These are phyloP conservation scores for Pseudohyphozyma bogoriensis DNA, from an alignment of 768 basidiomycete genomes.

Conservation along the genomic window DNA sequence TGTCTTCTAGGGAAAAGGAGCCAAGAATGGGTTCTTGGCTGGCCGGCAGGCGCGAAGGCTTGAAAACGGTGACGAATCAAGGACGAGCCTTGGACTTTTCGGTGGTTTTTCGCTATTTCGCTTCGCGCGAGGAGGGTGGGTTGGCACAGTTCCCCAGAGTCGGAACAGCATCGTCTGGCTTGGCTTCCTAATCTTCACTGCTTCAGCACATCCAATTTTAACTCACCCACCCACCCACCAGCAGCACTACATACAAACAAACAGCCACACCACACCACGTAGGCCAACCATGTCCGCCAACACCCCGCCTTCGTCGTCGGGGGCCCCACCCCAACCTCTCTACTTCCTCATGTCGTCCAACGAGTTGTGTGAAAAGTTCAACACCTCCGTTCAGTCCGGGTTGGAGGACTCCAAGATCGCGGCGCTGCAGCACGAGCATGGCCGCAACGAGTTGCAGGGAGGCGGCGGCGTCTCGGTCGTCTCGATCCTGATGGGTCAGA, in stretches of 20 bases:
- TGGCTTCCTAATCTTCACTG: background rate
- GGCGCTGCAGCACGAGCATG: constrained; percentile 10
- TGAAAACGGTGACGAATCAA: no score
- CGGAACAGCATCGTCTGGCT: no score
- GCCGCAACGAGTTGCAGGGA: constrained; percentile 19
- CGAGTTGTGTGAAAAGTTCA: constrained; percentile 4
- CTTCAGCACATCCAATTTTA: background rate
- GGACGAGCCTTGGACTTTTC: no score
- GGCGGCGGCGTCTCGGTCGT: constrained; percentile 26
- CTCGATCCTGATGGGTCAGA: constrained; percentile 35
- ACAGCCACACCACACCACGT: background rate
- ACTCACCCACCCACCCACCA: background rate
- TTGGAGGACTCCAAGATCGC: background rate
- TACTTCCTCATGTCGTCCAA: constrained; percentile 5
- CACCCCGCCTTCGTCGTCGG: background rate
- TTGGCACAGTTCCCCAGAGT: no score
- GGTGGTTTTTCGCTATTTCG: no score
- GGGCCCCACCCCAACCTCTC: no score
- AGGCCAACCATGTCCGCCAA: background rate
- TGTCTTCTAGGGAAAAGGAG: no score
- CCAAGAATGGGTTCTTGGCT: no score
- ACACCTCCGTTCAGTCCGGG: constrained; percentile 16
- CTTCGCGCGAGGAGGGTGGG: no score
- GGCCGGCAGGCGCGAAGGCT: no score
- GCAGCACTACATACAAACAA: background rate